Conservation (phyloP, 129 eudicot genomes). For the Ambrosia trifida region DNA sequence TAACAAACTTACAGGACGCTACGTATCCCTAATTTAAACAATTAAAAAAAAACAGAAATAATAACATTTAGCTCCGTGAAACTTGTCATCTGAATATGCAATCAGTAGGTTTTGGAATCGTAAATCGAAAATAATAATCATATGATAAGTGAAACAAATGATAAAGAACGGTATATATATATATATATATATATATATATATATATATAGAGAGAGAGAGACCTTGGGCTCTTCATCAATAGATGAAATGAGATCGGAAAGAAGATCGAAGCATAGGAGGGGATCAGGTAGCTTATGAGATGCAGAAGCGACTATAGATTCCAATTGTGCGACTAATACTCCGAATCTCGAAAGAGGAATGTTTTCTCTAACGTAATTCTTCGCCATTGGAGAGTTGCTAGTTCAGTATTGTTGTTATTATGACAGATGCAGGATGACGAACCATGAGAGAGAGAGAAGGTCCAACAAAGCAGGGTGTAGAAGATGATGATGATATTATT, state of each 20-base stretch:
- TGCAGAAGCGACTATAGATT: conserved; percentile 84
- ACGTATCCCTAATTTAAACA: not conserved
- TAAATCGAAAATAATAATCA: conserved; percentile 13
- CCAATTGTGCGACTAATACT: conserved; percentile 91
- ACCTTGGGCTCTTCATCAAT: conserved; percentile 92
- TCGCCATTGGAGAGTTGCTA: conserved; percentile 55
- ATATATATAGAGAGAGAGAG: not conserved
- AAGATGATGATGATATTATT: not conserved
- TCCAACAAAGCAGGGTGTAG: not conserved
- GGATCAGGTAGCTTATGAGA: conserved; percentile 87
- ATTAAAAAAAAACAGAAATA: not conserved
- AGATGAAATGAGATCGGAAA: conserved; percentile 93
- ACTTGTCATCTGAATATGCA: not conserved
- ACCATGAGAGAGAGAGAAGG: conserved; percentile 21
- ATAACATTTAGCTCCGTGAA: not conserved
- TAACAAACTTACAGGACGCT: not conserved
- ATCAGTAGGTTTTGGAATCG: conserved; percentile 15
- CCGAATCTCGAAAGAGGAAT: conserved; percentile 82
- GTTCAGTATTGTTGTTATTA: conserved; percentile 9
- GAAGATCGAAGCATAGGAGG: conserved; percentile 90
- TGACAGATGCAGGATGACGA: conserved; percentile 14
- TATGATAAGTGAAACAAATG: conserved; percentile 10
- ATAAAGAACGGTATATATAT: not conserved
- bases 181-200: not conserved
- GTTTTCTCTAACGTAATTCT: conserved; percentile 55